Percentiles rank a stretch among this genome's conserved stretches.
phyloP scores from a whole-genome alignment of 768 basidiomycete species.

The Amanita muscaria region DNA sequence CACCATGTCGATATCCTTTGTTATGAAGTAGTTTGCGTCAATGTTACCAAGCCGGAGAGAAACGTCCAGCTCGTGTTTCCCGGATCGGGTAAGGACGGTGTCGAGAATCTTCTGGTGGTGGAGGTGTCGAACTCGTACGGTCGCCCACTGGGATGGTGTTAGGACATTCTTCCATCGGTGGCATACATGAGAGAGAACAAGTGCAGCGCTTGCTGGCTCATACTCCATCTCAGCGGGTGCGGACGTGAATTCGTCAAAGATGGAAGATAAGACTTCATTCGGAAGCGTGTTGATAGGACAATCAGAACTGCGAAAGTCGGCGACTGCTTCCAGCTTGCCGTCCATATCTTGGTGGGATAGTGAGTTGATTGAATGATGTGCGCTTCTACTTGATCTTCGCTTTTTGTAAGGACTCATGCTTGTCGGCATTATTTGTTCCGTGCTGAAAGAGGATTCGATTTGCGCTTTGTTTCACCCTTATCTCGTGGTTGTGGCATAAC shows the following conservation, averaged over 20 bases:
- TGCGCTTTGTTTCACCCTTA: no score
- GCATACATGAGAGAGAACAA: slow-evolving; percentile 6
- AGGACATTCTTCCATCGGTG: slow-evolving; percentile 5
- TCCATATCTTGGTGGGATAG: not conserved
- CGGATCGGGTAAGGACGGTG: slow-evolving; percentile 2
- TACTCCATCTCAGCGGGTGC: not conserved
- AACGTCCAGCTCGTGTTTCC: slow-evolving; percentile 1
- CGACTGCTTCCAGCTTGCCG: not conserved
- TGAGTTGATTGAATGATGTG: no score
- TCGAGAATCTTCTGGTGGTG: not conserved
- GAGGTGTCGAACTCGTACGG: slow-evolving; percentile 2
- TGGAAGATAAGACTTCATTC: not conserved
- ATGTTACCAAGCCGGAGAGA: slow-evolving; percentile 4
- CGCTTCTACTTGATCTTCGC: no score
- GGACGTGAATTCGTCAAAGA: slow-evolving; percentile 7
- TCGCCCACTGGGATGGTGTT: slow-evolving; percentile 5
- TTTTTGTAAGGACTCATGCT: no score
- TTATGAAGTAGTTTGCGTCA: not conserved
- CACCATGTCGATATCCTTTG: not conserved
- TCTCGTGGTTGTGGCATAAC: no score
- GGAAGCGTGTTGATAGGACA: slow-evolving; percentile 1
- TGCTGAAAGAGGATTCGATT: no score
- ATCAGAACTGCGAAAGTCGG: not conserved
- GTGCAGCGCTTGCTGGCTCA: slow-evolving; percentile 1
- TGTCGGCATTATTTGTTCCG: no score